Base-by-base conservation (phyloP, 2,329 filamentous ascomycete genomes). In the Aciculosporium take region DNA sequence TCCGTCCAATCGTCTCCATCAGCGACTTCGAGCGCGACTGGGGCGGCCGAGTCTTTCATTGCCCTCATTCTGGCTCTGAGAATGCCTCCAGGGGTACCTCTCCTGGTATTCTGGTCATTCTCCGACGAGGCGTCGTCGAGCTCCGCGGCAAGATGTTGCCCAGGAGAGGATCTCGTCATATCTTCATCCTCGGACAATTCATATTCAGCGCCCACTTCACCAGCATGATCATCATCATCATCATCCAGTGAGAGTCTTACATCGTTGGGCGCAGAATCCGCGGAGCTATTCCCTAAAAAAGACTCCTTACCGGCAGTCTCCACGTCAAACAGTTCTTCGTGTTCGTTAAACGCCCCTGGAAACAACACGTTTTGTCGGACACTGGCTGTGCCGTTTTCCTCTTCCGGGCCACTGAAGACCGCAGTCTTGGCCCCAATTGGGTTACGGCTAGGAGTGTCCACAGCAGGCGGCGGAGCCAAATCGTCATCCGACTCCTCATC, bases 261-360 rank as follows among this genome's bases (percentile, higher is more conserved):
- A 50, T 72, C 68, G 53, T 71, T 72, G 63, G 72, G 76, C 66
- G 72, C 69, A 64, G 79, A 82, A 82, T 81, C 83, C 78, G 79
- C 81, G 78, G 82, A 88, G 79, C 83, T 79, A 70, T 80, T 74
- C 76, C 80, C 84, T 84, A 88, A 88, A 89, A 91, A 89, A 88
- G 84, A 84, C 74, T 77, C 69, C 49, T 65, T 62, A 42, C 62
- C 58, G n/a, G 65, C 54, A 41, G 74, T 66, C 18, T 77, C 73
- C 42, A 78, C 73, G 42, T 74, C 69, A 48, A 71, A 70, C 34
- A 68, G 53, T 28, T 67, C 67, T 24, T 67, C 65, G 38, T 73
- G 69, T 42, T 76, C 70, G 28, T 84, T 81, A 60, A 94, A 96
- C 0, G 85, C 78, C 37, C 91, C 89, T 5, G 89, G 89, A 20